Conservation (phyloP, 2,329 filamentous ascomycete genomes). For the Raffaelea deltoideospora region DNA sequence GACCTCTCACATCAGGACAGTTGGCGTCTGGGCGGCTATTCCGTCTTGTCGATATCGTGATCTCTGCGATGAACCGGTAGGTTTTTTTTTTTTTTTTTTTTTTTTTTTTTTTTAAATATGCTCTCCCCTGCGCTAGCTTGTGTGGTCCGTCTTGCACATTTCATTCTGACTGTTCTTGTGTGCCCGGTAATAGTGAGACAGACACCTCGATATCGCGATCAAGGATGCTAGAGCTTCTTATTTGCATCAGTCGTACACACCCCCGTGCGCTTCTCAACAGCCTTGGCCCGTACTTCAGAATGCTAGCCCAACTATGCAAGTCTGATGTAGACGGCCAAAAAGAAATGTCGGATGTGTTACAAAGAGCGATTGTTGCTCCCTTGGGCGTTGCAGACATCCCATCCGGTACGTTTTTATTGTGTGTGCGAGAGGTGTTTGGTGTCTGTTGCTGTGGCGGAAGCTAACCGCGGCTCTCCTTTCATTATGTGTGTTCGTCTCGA, state of each 20-base stretch:
- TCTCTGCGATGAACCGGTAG: slow-evolving; percentile 19
- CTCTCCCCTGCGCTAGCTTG: neutral
- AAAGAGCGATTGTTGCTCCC: slow-evolving; percentile 8
- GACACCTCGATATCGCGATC: no score
- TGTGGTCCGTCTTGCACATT: no score
- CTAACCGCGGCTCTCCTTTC: no score
- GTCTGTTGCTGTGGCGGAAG: no score
- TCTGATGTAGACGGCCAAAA: slow-evolving; percentile 2
- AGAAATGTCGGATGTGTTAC: slow-evolving; percentile 4
- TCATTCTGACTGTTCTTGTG: no score
- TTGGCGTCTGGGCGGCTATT: slow-evolving; percentile 17
- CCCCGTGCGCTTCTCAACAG: slow-evolving; percentile 7
- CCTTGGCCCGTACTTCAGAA: slow-evolving; percentile 10
- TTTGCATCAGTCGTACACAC: slow-evolving; percentile 7
- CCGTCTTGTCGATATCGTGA: slow-evolving; percentile 21
- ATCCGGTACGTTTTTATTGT: no score
- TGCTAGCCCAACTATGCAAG: slow-evolving; percentile 6
- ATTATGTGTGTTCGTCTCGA: neutral
- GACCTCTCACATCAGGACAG: slow-evolving; percentile 18
- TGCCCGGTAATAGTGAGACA: no score
- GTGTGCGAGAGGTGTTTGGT: no score
- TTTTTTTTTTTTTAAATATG: neutral
- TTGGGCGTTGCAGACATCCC: neutral
- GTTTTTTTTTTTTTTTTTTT: neutral
- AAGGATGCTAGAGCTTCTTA: slow-evolving; percentile 7